Evolutionary conservation across 2,329 filamentous ascomycete genomes (phyloP).

Genomic region (Nemania diffusa): DNA sequence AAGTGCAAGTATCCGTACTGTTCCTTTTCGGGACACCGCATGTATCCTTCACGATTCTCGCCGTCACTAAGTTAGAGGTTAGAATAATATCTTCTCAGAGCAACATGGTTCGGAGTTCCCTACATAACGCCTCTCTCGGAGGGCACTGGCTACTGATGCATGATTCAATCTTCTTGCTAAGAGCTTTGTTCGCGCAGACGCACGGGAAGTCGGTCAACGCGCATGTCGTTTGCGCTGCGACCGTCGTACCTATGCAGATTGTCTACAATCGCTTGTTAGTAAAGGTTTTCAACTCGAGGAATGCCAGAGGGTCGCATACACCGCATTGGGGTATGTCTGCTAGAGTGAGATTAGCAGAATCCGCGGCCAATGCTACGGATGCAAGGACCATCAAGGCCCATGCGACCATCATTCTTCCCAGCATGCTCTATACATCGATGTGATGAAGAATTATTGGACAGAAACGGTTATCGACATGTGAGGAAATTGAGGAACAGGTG

Average conservation of each 20-base stretch:
- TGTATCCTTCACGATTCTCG: slow-evolving; percentile 18
- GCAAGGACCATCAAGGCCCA: slow-evolving; percentile 15
- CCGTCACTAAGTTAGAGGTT: slow-evolving; percentile 22
- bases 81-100: neutral
- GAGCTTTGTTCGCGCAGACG: slow-evolving; percentile 20
- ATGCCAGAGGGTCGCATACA: slow-evolving; percentile 16
- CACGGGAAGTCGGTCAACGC: slow-evolving; percentile 26
- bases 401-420: slow-evolving; percentile 22
- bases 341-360: slow-evolving; percentile 12
- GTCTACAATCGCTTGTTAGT: slow-evolving; percentile 16
- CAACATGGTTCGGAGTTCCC: neutral
- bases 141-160: slow-evolving; percentile 18
- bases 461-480: neutral
- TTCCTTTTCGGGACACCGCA: slow-evolving; percentile 20
- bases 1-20: slow-evolving; percentile 11
- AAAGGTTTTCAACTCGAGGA: neutral
- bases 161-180: slow-evolving; percentile 20
- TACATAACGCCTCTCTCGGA: slow-evolving; percentile 33
- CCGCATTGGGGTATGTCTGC: slow-evolving; percentile 24
- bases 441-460: neutral
- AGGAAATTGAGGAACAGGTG: neutral
- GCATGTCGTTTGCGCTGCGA: slow-evolving; percentile 22
- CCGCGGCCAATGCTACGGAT: slow-evolving; percentile 21
- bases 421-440: slow-evolving; percentile 21
- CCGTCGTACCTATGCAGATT: slow-evolving; percentile 19